phyloP scores from a whole-genome alignment of 495 filamentous ascomycete genomes.

The Trichoderma parareesei region DNA sequence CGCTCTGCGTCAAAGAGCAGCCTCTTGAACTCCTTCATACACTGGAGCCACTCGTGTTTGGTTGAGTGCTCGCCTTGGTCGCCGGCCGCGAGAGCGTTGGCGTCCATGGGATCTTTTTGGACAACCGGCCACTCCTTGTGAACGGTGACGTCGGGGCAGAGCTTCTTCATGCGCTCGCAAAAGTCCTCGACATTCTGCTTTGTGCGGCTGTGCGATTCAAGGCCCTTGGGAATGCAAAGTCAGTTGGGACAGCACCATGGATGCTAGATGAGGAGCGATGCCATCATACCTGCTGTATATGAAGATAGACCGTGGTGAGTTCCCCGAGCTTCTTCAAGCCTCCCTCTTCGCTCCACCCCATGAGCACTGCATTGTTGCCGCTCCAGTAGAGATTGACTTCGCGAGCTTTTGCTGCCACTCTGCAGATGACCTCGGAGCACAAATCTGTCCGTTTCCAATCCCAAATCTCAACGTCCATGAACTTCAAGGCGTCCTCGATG shows the following conservation, averaged over 20 bases:
- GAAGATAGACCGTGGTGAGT: slow-evolving; percentile 19
- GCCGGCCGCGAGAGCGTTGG: background rate
- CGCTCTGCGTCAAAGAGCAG: slow-evolving; percentile 17
- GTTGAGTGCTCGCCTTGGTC: slow-evolving; percentile 13
- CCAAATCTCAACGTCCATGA: slow-evolving; percentile 25
- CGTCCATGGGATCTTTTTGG: background rate
- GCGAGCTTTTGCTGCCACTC: slow-evolving; percentile 20
- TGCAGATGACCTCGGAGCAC: slow-evolving; percentile 24
- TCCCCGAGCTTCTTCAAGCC: slow-evolving; percentile 18
- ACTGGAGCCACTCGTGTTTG: slow-evolving; percentile 23
- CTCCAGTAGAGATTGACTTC: slow-evolving; percentile 27
- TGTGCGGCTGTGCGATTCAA: slow-evolving; percentile 18
- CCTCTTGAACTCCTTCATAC: slow-evolving; percentile 19
- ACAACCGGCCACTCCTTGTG: slow-evolving; percentile 1
- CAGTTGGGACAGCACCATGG: background rate
- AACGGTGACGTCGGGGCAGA: slow-evolving; percentile 12
- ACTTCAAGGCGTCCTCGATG: slow-evolving; percentile 26
- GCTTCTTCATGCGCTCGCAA: slow-evolving; percentile 14
- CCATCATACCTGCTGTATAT: slow-evolving; percentile 11
- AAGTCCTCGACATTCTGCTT: slow-evolving; percentile 18
- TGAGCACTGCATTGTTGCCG: slow-evolving; percentile 26
- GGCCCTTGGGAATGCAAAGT: slow-evolving; percentile 10
- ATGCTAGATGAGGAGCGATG: background rate
- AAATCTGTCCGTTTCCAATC: slow-evolving; percentile 34
- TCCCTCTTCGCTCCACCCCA: slow-evolving; percentile 17